Base-by-base conservation (phyloP, 371 early-diverging fungal genomes). In the Conidiobolus incongruus region DNA sequence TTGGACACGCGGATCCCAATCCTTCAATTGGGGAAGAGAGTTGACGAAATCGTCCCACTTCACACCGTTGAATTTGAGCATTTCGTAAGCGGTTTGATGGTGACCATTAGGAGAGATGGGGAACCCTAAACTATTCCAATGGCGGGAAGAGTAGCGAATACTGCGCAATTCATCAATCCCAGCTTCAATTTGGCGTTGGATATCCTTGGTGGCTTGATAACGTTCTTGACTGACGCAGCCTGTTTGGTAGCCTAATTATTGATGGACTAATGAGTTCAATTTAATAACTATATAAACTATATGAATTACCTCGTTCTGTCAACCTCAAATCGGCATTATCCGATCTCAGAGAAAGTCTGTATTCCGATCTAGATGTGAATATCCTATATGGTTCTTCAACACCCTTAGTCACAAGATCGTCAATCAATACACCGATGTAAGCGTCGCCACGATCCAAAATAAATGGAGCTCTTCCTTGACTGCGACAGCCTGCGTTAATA, bases 311-410 rank as follows among this genome's bases (percentile, higher is more conserved):
- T 56, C 66, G 73, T 34, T 45, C 51, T 2, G 84, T 85, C 39
- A 85, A 52, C 35, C 86, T 59, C 32, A 71, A 29, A 52, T 86
- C 84, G 2, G 86, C 86, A 53, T 86, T 86, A 49, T 86, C 84
- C 0, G 81, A 68, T 4, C 86, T 63, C 21, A 82, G 51, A 1
- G 70, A 56, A 15, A 86, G 54, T 20, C 86, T 66, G 51, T 82
- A 86, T 40, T 86, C 86, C 4, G 84, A 79, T n/a, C 83, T 59
- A 2, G 81, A 66, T 1, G 86, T 83, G 45, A 86, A 84, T 2
- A 86, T 72, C 19, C 86, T 64, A 50, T 86, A 86, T 0, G 86
- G 86, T 47, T 86, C 86, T 23, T 75, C 72, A 4, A 84, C 83
- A 11, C 85, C 86, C 43, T 77, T 77, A 7, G 77, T 82, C 35